Evolutionary conservation across 768 basidiomycete genomes (phyloP).

Genomic region (Leccinellum luteum): DNA sequence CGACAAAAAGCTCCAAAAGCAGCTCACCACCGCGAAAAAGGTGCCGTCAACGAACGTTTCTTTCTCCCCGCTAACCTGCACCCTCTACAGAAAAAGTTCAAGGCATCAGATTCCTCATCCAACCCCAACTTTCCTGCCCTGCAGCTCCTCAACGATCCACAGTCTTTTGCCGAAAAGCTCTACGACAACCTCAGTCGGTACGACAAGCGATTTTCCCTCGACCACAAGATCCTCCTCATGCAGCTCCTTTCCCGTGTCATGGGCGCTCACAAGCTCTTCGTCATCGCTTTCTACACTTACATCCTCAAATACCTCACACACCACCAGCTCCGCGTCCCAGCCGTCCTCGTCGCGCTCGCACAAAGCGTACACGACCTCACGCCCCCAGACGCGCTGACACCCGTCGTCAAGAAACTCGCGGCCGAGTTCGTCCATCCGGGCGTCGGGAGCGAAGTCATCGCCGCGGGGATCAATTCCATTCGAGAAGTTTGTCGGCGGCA

Average conservation of each 20-base stretch:
- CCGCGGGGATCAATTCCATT: slow-evolving; percentile 95
- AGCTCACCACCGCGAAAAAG: slow-evolving; percentile 72
- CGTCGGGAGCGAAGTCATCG: slow-evolving; percentile 91
- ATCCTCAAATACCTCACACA: slow-evolving; percentile 91
- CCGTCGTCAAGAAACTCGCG: slow-evolving; percentile 88
- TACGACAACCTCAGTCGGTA: slow-evolving; percentile 80
- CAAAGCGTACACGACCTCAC: slow-evolving; percentile 95
- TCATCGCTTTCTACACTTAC: slow-evolving; percentile 95
- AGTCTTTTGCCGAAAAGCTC: slow-evolving; percentile 92
- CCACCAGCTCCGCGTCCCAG: slow-evolving; percentile 87
- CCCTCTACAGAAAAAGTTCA: slow-evolving; percentile 36
- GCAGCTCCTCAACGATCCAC: slow-evolving; percentile 91
- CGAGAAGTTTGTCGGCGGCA: slow-evolving; percentile 93
- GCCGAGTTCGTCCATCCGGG: slow-evolving; percentile 98
- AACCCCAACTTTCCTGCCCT: slow-evolving; percentile 84
- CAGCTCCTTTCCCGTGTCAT: slow-evolving; percentile 93
- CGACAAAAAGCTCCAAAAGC: slow-evolving; percentile 76
- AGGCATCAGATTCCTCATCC: slow-evolving; percentile 25
- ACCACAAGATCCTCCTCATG: slow-evolving; percentile 97
- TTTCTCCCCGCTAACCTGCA: slow-evolving; percentile 28
- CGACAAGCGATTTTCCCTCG: slow-evolving; percentile 94
- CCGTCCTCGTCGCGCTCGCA: slow-evolving; percentile 90
- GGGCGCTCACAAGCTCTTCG: slow-evolving; percentile 88
- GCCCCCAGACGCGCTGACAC: slow-evolving; percentile 87
- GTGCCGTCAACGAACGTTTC: slow-evolving; percentile 34